These are phyloP conservation scores for Malus domestica DNA, from an alignment of 306 rosid species.

Conservation along the genomic window ASM211411v1 NC_041803.1:25181501-25182000, in stretches of 20 bases:
- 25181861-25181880: slow-evolving; percentile 79
- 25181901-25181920: slow-evolving; percentile 95
- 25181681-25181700: slow-evolving; percentile 83
- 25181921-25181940: slow-evolving; percentile 51
- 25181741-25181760: background rate
- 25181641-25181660: slow-evolving; percentile 80
- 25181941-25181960: background rate
- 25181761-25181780: slow-evolving; percentile 3
- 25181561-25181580: background rate
- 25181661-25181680: slow-evolving; percentile 85
- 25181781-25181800: slow-evolving; percentile 3
- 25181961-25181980: background rate
- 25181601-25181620: slow-evolving; percentile 20
- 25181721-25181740: slow-evolving; percentile 10
- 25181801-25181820: slow-evolving; percentile 10
- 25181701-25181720: slow-evolving; percentile 11
- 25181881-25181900: slow-evolving; percentile 83
- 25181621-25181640: slow-evolving; percentile 97
- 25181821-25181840: slow-evolving; percentile 43
- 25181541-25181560: background rate
- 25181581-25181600: background rate
- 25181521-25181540: background rate
- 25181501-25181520: background rate
- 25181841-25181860: slow-evolving; percentile 88
- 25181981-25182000: background rate